Evolutionary conservation across 1,139 yeast genomes (phyloP), one percentile per base, ranked within the genome.

Genomic region (Debaryomycetaceae sp.): DNA sequence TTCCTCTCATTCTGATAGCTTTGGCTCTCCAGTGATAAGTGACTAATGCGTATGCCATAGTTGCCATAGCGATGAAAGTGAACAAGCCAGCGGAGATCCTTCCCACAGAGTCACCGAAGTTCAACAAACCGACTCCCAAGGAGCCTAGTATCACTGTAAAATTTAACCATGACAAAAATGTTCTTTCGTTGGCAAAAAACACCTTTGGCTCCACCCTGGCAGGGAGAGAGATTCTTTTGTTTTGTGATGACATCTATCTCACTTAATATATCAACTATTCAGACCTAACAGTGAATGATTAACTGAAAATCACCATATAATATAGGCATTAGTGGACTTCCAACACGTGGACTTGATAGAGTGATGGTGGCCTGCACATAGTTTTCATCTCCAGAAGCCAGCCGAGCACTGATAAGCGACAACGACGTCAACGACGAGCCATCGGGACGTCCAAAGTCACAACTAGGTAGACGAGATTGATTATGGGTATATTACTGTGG

Each of bases 1-100:
- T 79, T 29, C 98, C 98, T 65, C 98, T 83, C 67, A 92, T 79
- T 65, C 99, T 83, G 55, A 92, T 92, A 45, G 98, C 98, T 60
- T 91, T 88, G 3, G 98, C 98, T 73, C 99, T 87, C 98, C 98
- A 94, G 66, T 92, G 99, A 64, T 94, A 92, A 17, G 98, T 94
- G 37, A 88, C 77, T 47, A 92, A 77, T 5, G 99, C 98, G 58
- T 92, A 92, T 6, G 84, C 77, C 99, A 92, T 92, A 29, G 98
- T 92, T 49, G 88, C 87, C 98, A 92, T 91, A 51, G 98, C 96
- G 49, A 84, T 82, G 47, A 92, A 75, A 3, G 98, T 94, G 74
- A 92, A 92, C 46, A 92, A 74, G 3, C 94, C 95, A 38, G 99
- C 98, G 49, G 95, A 83, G 46, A 92, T 81, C 57, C 95, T 79